Conservation (phyloP, 176 grass and related monocot genomes). For the Hsuehochloa calcarea region DNA sequence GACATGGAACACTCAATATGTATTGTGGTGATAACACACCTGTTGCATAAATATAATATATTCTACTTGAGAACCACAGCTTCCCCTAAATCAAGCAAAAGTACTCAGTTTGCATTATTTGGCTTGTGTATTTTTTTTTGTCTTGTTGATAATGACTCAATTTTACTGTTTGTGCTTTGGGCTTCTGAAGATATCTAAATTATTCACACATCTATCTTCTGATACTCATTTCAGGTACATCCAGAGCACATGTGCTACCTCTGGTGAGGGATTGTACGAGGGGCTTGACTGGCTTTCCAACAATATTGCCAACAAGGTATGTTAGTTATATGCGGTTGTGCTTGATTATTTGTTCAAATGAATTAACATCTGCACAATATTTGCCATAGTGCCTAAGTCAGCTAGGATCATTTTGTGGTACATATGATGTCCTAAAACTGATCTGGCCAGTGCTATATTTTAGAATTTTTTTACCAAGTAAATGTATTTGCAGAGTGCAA, state of each 20-base stretch:
- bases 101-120: not conserved
- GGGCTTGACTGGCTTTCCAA: constrained; percentile 66
- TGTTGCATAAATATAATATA: not conserved
- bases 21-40: not conserved
- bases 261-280: constrained; percentile 58
- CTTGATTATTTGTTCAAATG: not conserved
- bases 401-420: not conserved
- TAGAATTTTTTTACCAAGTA: not conserved
- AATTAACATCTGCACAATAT: not conserved
- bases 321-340: not conserved
- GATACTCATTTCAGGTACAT: constrained; percentile 44
- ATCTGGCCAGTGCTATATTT: not conserved
- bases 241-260: constrained; percentile 64
- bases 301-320: constrained; percentile 64
- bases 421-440: not conserved
- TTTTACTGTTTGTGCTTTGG: not conserved
- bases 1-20: not conserved
- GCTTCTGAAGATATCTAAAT: not conserved
- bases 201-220: not conserved
- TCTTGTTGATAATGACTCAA: not conserved
- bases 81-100: not conserved
- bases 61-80: not conserved
- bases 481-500: not conserved
- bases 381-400: not conserved
- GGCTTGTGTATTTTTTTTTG: not conserved